A percentile compares a stretch with the other conserved stretches of the same genome.
phyloP scores from a whole-genome alignment of 805 yeast species.

The Kuraishia hungarica region DNA sequence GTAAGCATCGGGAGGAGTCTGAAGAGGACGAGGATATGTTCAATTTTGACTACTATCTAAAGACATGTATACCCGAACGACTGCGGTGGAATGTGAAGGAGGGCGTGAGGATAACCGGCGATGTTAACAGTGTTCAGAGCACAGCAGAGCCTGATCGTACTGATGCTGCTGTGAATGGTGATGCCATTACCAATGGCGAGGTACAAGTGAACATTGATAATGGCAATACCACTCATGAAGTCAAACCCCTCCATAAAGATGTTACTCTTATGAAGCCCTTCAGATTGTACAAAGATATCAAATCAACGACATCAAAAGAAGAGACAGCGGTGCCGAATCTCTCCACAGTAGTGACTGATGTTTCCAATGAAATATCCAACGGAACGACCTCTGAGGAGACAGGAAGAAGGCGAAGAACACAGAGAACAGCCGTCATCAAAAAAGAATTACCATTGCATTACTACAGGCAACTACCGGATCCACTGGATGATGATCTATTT shows the following conservation, averaged over 20 bases:
- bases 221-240: not conserved
- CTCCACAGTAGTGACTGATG: not conserved
- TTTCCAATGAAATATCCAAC: not conserved
- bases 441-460: not conserved
- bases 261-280: not conserved
- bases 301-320: not conserved
- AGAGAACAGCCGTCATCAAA: not conserved
- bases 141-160: not conserved
- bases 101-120: not conserved
- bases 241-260: not conserved
- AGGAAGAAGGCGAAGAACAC: not conserved
- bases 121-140: not conserved
- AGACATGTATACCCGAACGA: constrained; percentile 16
- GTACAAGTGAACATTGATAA: not conserved
- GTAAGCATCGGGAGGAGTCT: not conserved
- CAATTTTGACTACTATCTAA: constrained; percentile 26
- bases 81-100: constrained; percentile 8
- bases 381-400: not conserved
- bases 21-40: constrained; percentile 16
- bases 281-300: not conserved
- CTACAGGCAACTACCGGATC: constrained; percentile 22
- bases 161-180: not conserved
- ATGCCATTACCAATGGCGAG: not conserved
- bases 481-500: constrained; percentile 37
- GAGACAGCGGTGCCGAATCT: not conserved